Conservation (phyloP, 495 filamentous ascomycete species). For the Penicillium angulare region DNA sequence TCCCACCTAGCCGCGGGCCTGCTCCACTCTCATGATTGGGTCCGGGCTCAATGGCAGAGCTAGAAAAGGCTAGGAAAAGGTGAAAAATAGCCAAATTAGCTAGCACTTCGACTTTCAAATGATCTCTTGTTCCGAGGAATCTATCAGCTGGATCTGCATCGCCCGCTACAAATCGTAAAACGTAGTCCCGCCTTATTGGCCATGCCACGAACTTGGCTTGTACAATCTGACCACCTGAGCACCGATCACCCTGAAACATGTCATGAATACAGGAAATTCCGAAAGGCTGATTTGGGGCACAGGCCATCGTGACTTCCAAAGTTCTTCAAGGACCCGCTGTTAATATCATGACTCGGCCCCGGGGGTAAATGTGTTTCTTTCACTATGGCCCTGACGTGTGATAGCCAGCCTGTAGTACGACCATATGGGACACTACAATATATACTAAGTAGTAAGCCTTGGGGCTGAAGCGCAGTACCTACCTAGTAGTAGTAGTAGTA, state of each 20-base stretch:
- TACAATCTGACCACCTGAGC: too few species aligned
- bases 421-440: too few species aligned
- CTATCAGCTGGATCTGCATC: constrained; percentile 9
- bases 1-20: constrained; percentile 26
- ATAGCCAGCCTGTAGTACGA: too few species aligned
- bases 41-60: constrained; percentile 4
- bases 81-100: not conserved
- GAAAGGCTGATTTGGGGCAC: not conserved
- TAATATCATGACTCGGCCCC: too few species aligned
- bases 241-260: constrained; percentile 2
- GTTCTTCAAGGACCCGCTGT: too few species aligned
- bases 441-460: too few species aligned
- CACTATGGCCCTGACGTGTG: too few species aligned
- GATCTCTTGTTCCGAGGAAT: not conserved
- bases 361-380: too few species aligned
- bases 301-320: too few species aligned
- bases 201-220: not conserved
- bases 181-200: constrained; percentile 3
- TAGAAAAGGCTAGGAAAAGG: not conserved
- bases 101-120: too few species aligned
- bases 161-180: not conserved
- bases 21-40: constrained; percentile 22
- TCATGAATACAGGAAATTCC: not conserved
- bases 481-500: too few species aligned
- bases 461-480: too few species aligned